These are phyloP conservation scores for Coemansia sp. DNA, from an alignment of 192 early-diverging fungal genomes.

Conservation along the genomic window DNA sequence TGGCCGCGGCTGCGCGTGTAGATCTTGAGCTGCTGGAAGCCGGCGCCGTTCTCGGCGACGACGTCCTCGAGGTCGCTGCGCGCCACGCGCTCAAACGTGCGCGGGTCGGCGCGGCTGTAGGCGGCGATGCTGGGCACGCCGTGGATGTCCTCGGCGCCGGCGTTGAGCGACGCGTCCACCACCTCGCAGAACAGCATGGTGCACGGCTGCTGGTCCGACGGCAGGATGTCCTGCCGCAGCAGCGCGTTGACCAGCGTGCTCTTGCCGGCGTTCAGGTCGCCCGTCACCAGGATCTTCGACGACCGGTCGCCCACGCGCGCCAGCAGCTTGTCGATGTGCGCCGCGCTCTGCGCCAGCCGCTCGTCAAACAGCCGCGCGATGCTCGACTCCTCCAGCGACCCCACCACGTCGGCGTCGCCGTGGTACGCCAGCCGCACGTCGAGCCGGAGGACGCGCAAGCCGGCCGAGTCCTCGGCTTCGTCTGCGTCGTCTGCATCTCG, in stretches of 20 bases:
- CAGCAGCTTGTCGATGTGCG: slow-evolving; percentile 79
- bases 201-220: slow-evolving; percentile 96
- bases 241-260: slow-evolving; percentile 96
- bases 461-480: slow-evolving; percentile 12
- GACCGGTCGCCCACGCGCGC: slow-evolving; percentile 83
- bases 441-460: slow-evolving; percentile 58
- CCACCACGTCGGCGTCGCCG: slow-evolving; percentile 58
- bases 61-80: slow-evolving; percentile 73
- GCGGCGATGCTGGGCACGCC: slow-evolving; percentile 65
- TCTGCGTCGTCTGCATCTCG: not conserved
- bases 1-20: slow-evolving; percentile 61
- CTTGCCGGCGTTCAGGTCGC: slow-evolving; percentile 97
- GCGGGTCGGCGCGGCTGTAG: slow-evolving; percentile 68
- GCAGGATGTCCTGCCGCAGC: slow-evolving; percentile 82
- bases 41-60: slow-evolving; percentile 76
- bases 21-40: slow-evolving; percentile 87
- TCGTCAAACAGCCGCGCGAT: slow-evolving; percentile 70
- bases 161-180: slow-evolving; percentile 85
- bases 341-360: slow-evolving; percentile 60
- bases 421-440: slow-evolving; percentile 66
- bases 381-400: slow-evolving; percentile 62
- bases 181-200: slow-evolving; percentile 96
- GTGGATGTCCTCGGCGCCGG: slow-evolving; percentile 87
- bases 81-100: slow-evolving; percentile 67
- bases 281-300: slow-evolving; percentile 93